Percentiles rank a stretch among this genome's conserved stretches.
These are phyloP conservation scores for Babesia caballi DNA, from an alignment of 169 alveolate genomes.

Conservation along the genomic window DNA sequence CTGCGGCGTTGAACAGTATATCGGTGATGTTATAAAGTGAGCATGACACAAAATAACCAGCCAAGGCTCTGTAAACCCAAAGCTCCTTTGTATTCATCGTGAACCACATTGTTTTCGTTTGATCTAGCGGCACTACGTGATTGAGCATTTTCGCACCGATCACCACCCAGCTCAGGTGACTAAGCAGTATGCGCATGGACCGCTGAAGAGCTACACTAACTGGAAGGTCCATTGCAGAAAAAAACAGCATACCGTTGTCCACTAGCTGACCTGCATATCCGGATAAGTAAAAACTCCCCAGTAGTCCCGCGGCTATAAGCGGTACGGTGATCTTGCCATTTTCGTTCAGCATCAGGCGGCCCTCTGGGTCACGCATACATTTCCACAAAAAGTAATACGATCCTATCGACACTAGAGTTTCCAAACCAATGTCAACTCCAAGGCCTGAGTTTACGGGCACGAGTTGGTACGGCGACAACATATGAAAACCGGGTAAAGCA, in stretches of 20 bases:
- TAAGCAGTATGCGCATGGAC: slow-evolving; percentile 20
- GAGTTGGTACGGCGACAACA: slow-evolving; percentile 46
- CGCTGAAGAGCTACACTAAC: slow-evolving; percentile 31
- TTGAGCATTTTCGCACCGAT: slow-evolving; percentile 35
- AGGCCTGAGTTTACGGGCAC: slow-evolving; percentile 42
- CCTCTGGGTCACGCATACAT: neutral
- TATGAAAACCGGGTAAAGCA: slow-evolving; percentile 11
- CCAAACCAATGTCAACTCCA: slow-evolving; percentile 39
- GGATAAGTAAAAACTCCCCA: slow-evolving; percentile 36
- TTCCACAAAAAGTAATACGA: slow-evolving; percentile 19
- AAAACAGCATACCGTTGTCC: slow-evolving; percentile 15
- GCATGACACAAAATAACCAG: slow-evolving; percentile 48
- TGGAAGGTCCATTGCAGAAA: slow-evolving; percentile 44
- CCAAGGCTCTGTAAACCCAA: slow-evolving; percentile 47
- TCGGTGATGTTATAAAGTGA: slow-evolving; percentile 38
- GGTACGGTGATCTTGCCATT: neutral
- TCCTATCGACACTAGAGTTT: slow-evolving; percentile 32
- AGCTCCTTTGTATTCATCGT: slow-evolving; percentile 12
- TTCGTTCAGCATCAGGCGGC: neutral
- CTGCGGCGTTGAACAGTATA: neutral
- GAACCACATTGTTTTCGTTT: slow-evolving; percentile 15
- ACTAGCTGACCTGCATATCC: slow-evolving; percentile 21
- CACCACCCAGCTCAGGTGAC: slow-evolving; percentile 54
- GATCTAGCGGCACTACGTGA: slow-evolving; percentile 19
- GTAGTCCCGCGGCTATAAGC: slow-evolving; percentile 22